A percentile compares a stretch with the other conserved stretches of the same genome.
These are phyloP conservation scores for Pseudogymnoascus pannorum DNA, from an alignment of 2,329 filamentous ascomycete species.

Conservation along the genomic window DNA sequence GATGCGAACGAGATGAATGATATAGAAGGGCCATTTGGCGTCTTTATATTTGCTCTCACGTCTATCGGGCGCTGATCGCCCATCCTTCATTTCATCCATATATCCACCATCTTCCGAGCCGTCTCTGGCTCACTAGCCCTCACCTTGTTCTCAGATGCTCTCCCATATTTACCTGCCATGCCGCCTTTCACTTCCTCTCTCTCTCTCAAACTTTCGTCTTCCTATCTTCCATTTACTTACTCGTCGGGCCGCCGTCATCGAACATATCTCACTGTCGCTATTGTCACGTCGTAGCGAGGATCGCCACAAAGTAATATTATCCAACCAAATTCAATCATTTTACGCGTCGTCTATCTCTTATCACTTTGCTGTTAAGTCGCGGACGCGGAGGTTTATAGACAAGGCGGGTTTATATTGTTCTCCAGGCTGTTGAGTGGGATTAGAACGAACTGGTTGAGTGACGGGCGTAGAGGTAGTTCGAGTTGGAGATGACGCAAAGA, in stretches of 20 bases:
- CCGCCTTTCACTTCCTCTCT: background rate
- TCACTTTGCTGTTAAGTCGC: background rate
- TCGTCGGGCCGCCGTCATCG: too few species aligned
- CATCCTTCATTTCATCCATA: background rate
- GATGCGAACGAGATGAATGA: background rate
- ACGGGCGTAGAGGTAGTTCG: background rate
- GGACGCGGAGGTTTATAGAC: background rate
- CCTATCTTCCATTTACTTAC: background rate
- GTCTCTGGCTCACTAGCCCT: background rate
- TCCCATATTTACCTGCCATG: background rate
- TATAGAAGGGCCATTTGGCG: background rate
- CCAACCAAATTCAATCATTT: background rate
- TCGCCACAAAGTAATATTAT: background rate
- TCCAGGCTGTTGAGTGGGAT: background rate
- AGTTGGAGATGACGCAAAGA: background rate
- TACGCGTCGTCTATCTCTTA: background rate
- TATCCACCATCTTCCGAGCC: background rate
- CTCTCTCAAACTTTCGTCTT: background rate
- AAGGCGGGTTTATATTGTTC: background rate
- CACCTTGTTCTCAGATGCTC: background rate
- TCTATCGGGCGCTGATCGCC: background rate
- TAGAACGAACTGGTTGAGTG: background rate
- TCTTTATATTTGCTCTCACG: background rate
- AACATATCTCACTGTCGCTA: background rate
- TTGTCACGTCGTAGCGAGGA: background rate